These are phyloP conservation scores for Trypanosoma caninum DNA, from an alignment of 208 protist species.

Conservation along the genomic window DNA sequence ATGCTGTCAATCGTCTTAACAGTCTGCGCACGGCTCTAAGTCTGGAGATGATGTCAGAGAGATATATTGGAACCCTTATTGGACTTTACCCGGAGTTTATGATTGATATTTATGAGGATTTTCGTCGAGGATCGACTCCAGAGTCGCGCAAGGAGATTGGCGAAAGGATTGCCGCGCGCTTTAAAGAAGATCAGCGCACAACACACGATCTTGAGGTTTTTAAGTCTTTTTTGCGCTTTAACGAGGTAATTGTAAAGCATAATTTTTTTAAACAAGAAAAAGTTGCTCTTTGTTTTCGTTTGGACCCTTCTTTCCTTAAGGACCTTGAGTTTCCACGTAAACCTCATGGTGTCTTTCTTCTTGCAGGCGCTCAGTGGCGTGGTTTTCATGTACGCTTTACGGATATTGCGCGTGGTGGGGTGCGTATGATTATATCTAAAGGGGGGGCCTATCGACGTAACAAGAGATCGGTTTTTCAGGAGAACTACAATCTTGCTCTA, in stretches of 20 bases:
- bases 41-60: conserved; percentile 89
- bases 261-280: conserved; percentile 96
- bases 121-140: conserved; percentile 57
- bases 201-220: conserved; percentile 81
- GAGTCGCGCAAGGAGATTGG: conserved; percentile 54
- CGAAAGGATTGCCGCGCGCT: conserved; percentile 51
- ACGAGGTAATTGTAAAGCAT: conserved; percentile 91
- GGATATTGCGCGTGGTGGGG: conserved; percentile 94
- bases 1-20: conserved; percentile 86
- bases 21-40: conserved; percentile 71
- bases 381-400: conserved; percentile 97
- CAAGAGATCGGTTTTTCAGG: conserved; percentile 91
- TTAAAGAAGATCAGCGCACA: conserved; percentile 72
- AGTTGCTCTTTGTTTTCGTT: conserved; percentile 89
- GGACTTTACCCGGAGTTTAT: conserved; percentile 77
- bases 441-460: conserved; percentile 85
- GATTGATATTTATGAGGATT: conserved; percentile 90
- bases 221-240: conserved; percentile 89
- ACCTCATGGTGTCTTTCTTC: conserved; percentile 92
- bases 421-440: conserved; percentile 95
- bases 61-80: conserved; percentile 78
- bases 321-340: conserved; percentile 74
- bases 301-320: conserved; percentile 79
- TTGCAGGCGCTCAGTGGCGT: conserved; percentile 92
- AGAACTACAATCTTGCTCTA: conserved; percentile 96